Percentiles rank a stretch among this genome's conserved stretches.
Conservation (phyloP, 2,329 filamentous ascomycete species). For the Xylaria sp. region DNA sequence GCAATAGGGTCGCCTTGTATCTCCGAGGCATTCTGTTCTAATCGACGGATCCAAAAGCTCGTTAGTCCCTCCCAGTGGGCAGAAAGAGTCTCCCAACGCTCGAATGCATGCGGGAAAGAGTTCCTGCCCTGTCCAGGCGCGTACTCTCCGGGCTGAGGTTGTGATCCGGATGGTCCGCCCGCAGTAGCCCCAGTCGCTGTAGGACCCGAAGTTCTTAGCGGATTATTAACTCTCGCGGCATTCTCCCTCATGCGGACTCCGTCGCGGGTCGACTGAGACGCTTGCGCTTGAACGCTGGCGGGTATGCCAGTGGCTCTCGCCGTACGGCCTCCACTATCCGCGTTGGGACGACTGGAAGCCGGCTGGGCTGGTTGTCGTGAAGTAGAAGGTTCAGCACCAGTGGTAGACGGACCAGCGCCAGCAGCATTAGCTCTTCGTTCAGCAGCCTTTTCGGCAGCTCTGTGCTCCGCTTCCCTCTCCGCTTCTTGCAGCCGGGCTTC, state of each 20-base stretch:
- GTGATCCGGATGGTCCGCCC: slow-evolving; percentile 50
- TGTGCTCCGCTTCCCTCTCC: slow-evolving; percentile 70
- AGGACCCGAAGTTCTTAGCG: slow-evolving; percentile 38
- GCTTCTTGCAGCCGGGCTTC: slow-evolving; percentile 66
- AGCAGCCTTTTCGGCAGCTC: slow-evolving; percentile 57
- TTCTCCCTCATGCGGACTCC: slow-evolving; percentile 35
- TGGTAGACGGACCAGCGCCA: slow-evolving; percentile 50
- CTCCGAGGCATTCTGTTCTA: slow-evolving; percentile 91
- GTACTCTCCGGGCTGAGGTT: slow-evolving; percentile 51
- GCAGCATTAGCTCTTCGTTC: slow-evolving; percentile 56
- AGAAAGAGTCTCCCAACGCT: slow-evolving; percentile 95
- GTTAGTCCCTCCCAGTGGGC: slow-evolving; percentile 98
- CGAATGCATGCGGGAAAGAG: slow-evolving; percentile 94
- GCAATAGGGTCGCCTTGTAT: slow-evolving; percentile 84
- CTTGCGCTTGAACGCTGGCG: slow-evolving; percentile 39
- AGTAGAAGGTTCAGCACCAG: slow-evolving; percentile 38
- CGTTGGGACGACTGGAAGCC: slow-evolving; percentile 39
- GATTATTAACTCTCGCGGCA: slow-evolving; percentile 2
- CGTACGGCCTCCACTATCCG: slow-evolving; percentile 39
- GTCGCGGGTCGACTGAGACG: slow-evolving; percentile 43
- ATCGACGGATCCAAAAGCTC: slow-evolving; percentile 93
- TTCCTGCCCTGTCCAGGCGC: slow-evolving; percentile 61
- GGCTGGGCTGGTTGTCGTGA: slow-evolving; percentile 42
- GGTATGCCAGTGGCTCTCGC: slow-evolving; percentile 38
- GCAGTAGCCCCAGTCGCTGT: slow-evolving; percentile 40